Conservation (phyloP, 73 alveolate species). For the Paramecium bursaria region DNA sequence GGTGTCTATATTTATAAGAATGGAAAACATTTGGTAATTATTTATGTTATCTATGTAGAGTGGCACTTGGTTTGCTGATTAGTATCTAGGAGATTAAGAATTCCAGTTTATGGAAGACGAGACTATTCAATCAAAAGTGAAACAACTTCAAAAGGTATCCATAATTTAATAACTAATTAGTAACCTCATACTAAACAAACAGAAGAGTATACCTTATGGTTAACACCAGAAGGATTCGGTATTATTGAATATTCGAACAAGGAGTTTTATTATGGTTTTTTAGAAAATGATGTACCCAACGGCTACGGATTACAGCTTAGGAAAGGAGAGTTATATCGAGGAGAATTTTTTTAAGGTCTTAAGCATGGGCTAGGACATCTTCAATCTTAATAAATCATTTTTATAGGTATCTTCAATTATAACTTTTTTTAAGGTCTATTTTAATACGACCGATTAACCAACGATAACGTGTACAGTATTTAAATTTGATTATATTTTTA, state of each 20-base stretch:
- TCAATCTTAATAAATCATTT: not conserved
- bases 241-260: constrained; percentile 12
- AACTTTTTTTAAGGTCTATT: constrained; percentile 10
- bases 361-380: constrained; percentile 44
- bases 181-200: too few relatives aligned
- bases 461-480: constrained; percentile 36
- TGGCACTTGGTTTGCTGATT: constrained; percentile 52
- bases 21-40: not conserved
- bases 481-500: constrained; percentile 32
- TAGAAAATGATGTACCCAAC: not conserved
- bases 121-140: too few relatives aligned
- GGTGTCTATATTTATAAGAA: not conserved
- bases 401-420: not conserved
- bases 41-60: not conserved
- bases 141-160: too few relatives aligned
- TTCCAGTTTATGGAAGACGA: too few relatives aligned
- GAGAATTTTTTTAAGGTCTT: not conserved
- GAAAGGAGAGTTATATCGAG: constrained; percentile 5
- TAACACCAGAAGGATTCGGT: not conserved
- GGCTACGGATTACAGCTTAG: constrained; percentile 27
- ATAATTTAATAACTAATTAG: too few relatives aligned
- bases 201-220: too few relatives aligned
- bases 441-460: constrained; percentile 52
- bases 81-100: not conserved
- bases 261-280: too few relatives aligned